Percentiles rank a stretch among this genome's conserved stretches.
These are phyloP conservation scores for Starmerella tilneyi DNA, from an alignment of 805 yeast species.

Conservation along the genomic window DNA sequence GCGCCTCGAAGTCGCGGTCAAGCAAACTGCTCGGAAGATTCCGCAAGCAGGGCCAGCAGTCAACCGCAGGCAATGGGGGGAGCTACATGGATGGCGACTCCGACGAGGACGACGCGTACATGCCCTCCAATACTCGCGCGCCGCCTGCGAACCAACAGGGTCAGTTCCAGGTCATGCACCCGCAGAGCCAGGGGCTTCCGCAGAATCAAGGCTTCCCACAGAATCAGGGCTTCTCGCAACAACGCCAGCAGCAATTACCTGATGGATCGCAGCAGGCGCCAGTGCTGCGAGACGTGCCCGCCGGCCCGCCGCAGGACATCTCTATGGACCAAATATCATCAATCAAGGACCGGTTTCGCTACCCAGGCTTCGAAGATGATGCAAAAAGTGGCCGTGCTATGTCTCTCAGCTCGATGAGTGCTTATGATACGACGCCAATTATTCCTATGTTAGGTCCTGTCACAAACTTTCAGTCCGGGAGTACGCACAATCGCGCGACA, in stretches of 20 bases:
- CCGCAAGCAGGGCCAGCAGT: neutral
- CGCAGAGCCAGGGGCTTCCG: too few species aligned
- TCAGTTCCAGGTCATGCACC: too few species aligned
- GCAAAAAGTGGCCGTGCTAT: conserved; percentile 24
- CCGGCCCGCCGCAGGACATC: conserved; percentile 10
- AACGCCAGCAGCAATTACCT: neutral
- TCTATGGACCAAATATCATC: conserved; percentile 22
- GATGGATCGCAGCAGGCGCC: neutral
- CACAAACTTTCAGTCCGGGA: conserved; percentile 8
- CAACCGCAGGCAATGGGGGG: neutral
- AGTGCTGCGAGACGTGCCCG: neutral
- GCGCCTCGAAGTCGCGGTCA: conserved; percentile 1
- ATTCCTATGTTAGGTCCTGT: conserved; percentile 29
- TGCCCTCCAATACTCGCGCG: too few species aligned
- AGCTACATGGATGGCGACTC: conserved; percentile 19
- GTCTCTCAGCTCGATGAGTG: conserved; percentile 29
- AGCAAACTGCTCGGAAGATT: conserved; percentile 3
- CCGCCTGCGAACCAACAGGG: conserved; percentile 18
- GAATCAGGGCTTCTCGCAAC: neutral
- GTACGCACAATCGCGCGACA: conserved; percentile 9
- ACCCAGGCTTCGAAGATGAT: conserved; percentile 27
- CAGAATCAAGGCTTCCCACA: neutral
- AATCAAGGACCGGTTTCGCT: conserved; percentile 32
- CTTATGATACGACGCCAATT: conserved; percentile 32
- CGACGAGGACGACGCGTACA: conserved; percentile 26